Conservation (phyloP, 116 monocot species). For the Zostera marina region DNA sequence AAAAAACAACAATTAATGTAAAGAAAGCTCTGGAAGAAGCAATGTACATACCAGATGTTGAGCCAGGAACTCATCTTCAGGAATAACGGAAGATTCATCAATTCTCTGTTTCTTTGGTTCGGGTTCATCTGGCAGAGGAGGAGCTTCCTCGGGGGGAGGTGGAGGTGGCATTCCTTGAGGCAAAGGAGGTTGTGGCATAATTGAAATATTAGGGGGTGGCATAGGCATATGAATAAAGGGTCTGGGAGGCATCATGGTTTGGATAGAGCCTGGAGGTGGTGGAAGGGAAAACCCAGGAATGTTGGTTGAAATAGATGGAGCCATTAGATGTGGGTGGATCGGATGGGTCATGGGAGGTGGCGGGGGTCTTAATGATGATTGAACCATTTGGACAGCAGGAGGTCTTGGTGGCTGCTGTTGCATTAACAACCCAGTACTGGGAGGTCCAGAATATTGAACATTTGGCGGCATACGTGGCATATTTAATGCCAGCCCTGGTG, state of each 20-base stretch:
- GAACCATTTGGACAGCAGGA: conserved; percentile 15
- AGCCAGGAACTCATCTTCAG: conserved; percentile 87
- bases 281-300: conserved; percentile 45
- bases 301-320: conserved; percentile 31
- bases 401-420: conserved; percentile 25
- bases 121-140: conserved; percentile 65
- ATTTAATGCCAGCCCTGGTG: conserved; percentile 58
- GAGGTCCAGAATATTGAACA: conserved; percentile 19
- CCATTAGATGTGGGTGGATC: conserved; percentile 18
- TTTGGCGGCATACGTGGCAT: conserved; percentile 50
- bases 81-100: conserved; percentile 65
- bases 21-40: neutral
- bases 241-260: conserved; percentile 26
- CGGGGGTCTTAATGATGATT: conserved; percentile 33
- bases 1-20: neutral
- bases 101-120: conserved; percentile 75
- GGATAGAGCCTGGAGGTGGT: conserved; percentile 65
- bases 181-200: conserved; percentile 53
- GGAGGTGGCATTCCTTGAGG: conserved; percentile 53
- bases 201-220: conserved; percentile 21
- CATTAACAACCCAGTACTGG: conserved; percentile 11
- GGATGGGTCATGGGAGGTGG: conserved; percentile 16
- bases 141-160: conserved; percentile 42
- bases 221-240: conserved; percentile 43
- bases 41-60: conserved; percentile 60